A percentile compares a stretch with the other conserved stretches of the same genome.
These are phyloP conservation scores for Extremus antarcticus DNA, from an alignment of 495 filamentous ascomycete species.

Conservation along the genomic window DNA sequence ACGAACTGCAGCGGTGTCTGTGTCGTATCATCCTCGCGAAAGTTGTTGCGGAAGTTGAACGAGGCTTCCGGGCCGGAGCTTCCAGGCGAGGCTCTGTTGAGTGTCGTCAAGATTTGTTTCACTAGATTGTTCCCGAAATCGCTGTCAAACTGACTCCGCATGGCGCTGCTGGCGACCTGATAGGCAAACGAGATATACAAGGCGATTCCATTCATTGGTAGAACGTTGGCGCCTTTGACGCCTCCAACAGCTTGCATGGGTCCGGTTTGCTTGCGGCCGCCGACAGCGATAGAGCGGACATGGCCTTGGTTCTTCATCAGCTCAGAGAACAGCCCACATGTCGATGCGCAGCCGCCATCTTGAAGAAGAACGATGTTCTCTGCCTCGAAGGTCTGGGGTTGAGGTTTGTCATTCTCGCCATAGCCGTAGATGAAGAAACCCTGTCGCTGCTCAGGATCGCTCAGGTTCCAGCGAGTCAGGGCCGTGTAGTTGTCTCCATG, in stretches of 20 bases:
- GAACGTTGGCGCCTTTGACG: conserved; percentile 20
- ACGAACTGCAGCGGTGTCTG: conserved; percentile 27
- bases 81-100: not conserved
- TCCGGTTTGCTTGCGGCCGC: conserved; percentile 34
- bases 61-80: not conserved
- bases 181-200: not conserved
- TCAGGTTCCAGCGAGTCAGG: conserved; percentile 23
- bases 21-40: conserved; percentile 20
- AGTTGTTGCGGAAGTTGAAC: conserved; percentile 26
- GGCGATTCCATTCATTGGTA: not conserved
- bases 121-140: not conserved
- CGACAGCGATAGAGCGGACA: conserved; percentile 39
- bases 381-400: conserved; percentile 19
- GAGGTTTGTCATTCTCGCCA: conserved; percentile 32
- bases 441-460: not conserved
- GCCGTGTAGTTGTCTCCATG: conserved; percentile 39
- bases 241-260: conserved; percentile 30
- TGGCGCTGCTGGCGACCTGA: not conserved
- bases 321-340: conserved; percentile 45
- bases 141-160: not conserved
- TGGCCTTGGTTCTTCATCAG: conserved; percentile 39
- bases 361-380: conserved; percentile 28
- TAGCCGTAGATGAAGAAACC: conserved; percentile 19
- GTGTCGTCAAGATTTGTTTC: not conserved
- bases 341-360: conserved; percentile 40